Evolutionary conservation across 2,329 filamentous ascomycete genomes (phyloP).

Genomic region (Penicillium sp.): DNA sequence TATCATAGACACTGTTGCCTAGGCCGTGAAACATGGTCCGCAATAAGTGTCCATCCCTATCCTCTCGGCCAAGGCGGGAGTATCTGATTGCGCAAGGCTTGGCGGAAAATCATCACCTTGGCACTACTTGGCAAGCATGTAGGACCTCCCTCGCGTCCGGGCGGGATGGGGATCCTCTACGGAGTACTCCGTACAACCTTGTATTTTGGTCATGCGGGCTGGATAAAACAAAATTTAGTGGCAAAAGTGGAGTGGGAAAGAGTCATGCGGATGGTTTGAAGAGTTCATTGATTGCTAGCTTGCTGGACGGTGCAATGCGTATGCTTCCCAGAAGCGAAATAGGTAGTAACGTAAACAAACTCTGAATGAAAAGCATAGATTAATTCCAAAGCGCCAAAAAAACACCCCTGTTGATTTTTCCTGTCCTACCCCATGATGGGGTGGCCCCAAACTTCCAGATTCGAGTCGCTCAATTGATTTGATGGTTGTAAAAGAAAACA

Average conservation of each 20-base stretch:
- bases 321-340: slow-evolving; percentile 1
- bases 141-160: slow-evolving; percentile 16
- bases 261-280: neutral
- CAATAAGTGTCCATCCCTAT: slow-evolving; percentile 12
- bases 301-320: neutral
- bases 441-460: slow-evolving; percentile 1
- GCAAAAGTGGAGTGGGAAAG: neutral
- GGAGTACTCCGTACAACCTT: neutral
- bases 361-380: neutral
- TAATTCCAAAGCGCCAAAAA: neutral
- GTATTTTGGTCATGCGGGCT: slow-evolving; percentile 8
- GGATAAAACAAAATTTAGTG: neutral
- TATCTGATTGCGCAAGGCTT: slow-evolving; percentile 25
- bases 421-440: neutral
- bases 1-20: slow-evolving; percentile 4
- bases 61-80: slow-evolving; percentile 21
- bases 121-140: slow-evolving; percentile 23
- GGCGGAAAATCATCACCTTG: slow-evolving; percentile 24
- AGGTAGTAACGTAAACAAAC: neutral
- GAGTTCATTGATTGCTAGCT: slow-evolving; percentile 1
- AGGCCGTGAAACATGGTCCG: slow-evolving; percentile 16
- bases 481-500: slow-evolving; percentile 7
- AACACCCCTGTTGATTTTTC: slow-evolving; percentile 3
- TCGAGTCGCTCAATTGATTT: slow-evolving; percentile 8
- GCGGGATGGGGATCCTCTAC: slow-evolving; percentile 11